Evolutionary conservation across 2,329 filamentous ascomycete species (phyloP).

Genomic region (Pseudofabraea citricarpa): DNA sequence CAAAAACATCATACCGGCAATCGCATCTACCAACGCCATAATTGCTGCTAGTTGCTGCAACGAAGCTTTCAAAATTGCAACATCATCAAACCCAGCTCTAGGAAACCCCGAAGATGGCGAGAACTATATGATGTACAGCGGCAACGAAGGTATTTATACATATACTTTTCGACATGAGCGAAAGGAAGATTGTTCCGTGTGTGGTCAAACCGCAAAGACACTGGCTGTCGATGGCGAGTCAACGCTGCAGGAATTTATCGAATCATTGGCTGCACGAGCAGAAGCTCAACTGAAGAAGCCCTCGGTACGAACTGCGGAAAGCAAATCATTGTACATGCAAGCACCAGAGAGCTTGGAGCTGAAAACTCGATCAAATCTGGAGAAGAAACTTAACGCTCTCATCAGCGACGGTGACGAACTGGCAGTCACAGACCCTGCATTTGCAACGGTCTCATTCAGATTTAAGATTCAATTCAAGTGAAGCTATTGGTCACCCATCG

Average conservation of each 20-base stretch:
- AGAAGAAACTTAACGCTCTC: conserved; percentile 71
- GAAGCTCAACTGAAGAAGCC: conserved; percentile 94
- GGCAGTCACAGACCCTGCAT: conserved; percentile 88
- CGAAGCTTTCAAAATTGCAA: conserved; percentile 92
- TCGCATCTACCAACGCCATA: conserved; percentile 95
- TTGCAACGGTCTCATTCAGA: conserved; percentile 43
- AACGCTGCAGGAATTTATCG: conserved; percentile 80
- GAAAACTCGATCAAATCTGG: conserved; percentile 77
- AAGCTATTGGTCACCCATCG: neutral
- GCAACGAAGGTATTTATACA: conserved; percentile 92
- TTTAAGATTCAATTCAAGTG: conserved; percentile 16
- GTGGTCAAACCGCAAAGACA: conserved; percentile 75
- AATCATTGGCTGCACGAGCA: conserved; percentile 74
- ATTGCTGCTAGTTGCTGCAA: conserved; percentile 95
- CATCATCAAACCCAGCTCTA: conserved; percentile 73
- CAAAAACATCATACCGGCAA: conserved; percentile 98
- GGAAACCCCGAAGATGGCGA: conserved; percentile 71
- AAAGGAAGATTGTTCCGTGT: conserved; percentile 93
- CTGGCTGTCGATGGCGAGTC: conserved; percentile 64
- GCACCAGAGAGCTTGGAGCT: conserved; percentile 76
- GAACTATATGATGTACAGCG: conserved; percentile 99
- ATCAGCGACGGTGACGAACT: conserved; percentile 81
- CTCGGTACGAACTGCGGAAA: conserved; percentile 69
- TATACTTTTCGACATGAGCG: conserved; percentile 95
- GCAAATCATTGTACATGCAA: conserved; percentile 87